Percentiles rank a stretch among this genome's conserved stretches.
Conservation (phyloP, 1,284 basidiomycete species). For the Peniophora sp. region DNA sequence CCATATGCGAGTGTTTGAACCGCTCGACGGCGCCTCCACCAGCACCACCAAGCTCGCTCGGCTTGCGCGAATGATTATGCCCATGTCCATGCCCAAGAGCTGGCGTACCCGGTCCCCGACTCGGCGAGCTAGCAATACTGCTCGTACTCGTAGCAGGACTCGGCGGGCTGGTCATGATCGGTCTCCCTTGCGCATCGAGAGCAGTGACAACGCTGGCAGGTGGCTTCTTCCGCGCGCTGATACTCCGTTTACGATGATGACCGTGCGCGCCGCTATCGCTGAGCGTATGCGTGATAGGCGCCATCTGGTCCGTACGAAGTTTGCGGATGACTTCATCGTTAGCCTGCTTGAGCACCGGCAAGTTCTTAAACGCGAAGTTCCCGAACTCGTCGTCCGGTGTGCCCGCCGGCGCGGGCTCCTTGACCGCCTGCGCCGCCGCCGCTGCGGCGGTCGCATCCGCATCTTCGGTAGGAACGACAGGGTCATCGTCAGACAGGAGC, state of each 20-base stretch:
- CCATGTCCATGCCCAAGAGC: slow-evolving; percentile 47
- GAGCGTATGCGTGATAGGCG: slow-evolving; percentile 63
- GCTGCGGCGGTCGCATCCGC: slow-evolving; percentile 24
- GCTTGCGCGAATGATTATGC: slow-evolving; percentile 65
- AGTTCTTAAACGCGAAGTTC: slow-evolving; percentile 96
- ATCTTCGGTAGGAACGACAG: slow-evolving; percentile 39
- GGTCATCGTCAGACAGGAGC: slow-evolving; percentile 77
- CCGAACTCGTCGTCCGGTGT: slow-evolving; percentile 86
- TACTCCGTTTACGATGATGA: slow-evolving; percentile 60
- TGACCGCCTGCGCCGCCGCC: slow-evolving; percentile 21
- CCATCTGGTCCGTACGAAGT: slow-evolving; percentile 78
- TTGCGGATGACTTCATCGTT: slow-evolving; percentile 98
- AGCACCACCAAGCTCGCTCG: slow-evolving; percentile 55
- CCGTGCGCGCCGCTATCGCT: slow-evolving; percentile 48
- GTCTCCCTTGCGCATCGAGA: slow-evolving; percentile 43
- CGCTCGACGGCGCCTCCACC: slow-evolving; percentile 69
- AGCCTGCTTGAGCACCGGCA: slow-evolving; percentile 94
- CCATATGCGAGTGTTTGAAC: slow-evolving; percentile 75
- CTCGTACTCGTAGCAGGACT: slow-evolving; percentile 92
- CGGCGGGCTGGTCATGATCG: slow-evolving; percentile 60
- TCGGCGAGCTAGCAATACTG: slow-evolving; percentile 88
- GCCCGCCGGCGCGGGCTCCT: slow-evolving; percentile 39
- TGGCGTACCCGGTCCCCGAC: slow-evolving; percentile 70
- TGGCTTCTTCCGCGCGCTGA: slow-evolving; percentile 74
- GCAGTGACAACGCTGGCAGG: slow-evolving; percentile 64